Conservation (phyloP, 345 rosid species). For the Aquilaria yunnanensis region DNA sequence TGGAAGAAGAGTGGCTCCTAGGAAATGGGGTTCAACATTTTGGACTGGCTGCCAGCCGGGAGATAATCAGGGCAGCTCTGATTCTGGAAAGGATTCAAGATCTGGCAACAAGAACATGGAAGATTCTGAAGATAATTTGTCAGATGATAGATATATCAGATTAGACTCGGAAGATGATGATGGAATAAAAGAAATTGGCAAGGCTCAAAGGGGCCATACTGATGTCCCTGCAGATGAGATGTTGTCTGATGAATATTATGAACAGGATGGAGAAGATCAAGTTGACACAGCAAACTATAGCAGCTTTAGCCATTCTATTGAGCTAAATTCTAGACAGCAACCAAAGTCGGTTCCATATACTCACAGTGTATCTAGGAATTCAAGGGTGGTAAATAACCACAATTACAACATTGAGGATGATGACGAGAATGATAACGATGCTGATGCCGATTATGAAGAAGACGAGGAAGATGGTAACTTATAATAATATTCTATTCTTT, state of each 20-base stretch:
- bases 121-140: slow-evolving; percentile 52
- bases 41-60: slow-evolving; percentile 99
- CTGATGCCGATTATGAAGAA: slow-evolving; percentile 73
- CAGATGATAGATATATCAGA: slow-evolving; percentile 44
- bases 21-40: slow-evolving; percentile 93
- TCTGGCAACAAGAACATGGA: slow-evolving; percentile 44
- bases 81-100: slow-evolving; percentile 68
- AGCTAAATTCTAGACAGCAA: slow-evolving; percentile 45
- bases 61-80: slow-evolving; percentile 51
- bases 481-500: slow-evolving; percentile 9
- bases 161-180: slow-evolving; percentile 66
- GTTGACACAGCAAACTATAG: slow-evolving; percentile 62
- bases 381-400: slow-evolving; percentile 36
- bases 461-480: slow-evolving; percentile 78
- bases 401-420: slow-evolving; percentile 30
- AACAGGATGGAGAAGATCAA: slow-evolving; percentile 98
- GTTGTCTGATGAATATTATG: slow-evolving; percentile 99
- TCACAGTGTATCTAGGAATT: slow-evolving; percentile 42
- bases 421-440: slow-evolving; percentile 40
- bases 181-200: slow-evolving; percentile 41
- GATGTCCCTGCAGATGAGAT: slow-evolving; percentile 98
- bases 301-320: slow-evolving; percentile 47
- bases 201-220: slow-evolving; percentile 56
- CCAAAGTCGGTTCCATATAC: slow-evolving; percentile 33
- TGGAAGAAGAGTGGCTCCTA: slow-evolving; percentile 65